These are phyloP conservation scores for Linnemannia elongata DNA, from an alignment of 192 early-diverging fungal genomes.

Conservation along the genomic window DNA sequence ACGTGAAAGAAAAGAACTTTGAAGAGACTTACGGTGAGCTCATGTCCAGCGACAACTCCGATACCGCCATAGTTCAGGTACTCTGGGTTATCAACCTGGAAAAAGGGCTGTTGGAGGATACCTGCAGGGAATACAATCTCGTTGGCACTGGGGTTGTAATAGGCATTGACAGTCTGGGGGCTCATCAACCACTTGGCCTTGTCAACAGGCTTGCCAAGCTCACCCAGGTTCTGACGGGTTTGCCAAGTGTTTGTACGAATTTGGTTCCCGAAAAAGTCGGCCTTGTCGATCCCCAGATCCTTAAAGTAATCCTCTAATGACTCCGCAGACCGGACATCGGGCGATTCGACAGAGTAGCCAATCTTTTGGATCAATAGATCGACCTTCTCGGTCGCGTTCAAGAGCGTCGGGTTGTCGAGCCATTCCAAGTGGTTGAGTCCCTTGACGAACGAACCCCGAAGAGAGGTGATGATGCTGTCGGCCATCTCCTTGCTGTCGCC, in stretches of 20 bases:
- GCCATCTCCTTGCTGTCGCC: slow-evolving; percentile 66
- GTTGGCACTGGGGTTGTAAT: slow-evolving; percentile 65
- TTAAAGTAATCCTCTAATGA: slow-evolving; percentile 66
- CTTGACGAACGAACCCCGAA: slow-evolving; percentile 60
- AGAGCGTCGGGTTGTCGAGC: slow-evolving; percentile 68
- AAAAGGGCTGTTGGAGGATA: slow-evolving; percentile 76
- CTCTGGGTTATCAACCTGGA: slow-evolving; percentile 64
- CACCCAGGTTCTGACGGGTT: slow-evolving; percentile 15
- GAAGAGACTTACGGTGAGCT: slow-evolving; percentile 66
- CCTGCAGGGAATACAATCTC: slow-evolving; percentile 71
- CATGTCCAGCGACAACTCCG: slow-evolving; percentile 81
- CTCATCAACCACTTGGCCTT: slow-evolving; percentile 67
- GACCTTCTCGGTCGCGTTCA: slow-evolving; percentile 70
- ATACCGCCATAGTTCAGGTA: slow-evolving; percentile 78
- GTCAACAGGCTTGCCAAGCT: slow-evolving; percentile 60
- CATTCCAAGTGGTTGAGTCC: slow-evolving; percentile 63
- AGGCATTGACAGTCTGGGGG: slow-evolving; percentile 71
- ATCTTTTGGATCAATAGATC: slow-evolving; percentile 70
- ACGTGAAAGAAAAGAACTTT: background rate
- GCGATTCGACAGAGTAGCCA: slow-evolving; percentile 72
- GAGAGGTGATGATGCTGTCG: slow-evolving; percentile 58
- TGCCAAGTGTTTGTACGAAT: slow-evolving; percentile 62
- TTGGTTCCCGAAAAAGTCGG: slow-evolving; percentile 75
- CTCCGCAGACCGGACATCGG: slow-evolving; percentile 63
- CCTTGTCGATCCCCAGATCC: slow-evolving; percentile 60